Conservation (phyloP, 2,329 filamentous ascomycete species). For the Hymenoscyphus salicellus region DNA sequence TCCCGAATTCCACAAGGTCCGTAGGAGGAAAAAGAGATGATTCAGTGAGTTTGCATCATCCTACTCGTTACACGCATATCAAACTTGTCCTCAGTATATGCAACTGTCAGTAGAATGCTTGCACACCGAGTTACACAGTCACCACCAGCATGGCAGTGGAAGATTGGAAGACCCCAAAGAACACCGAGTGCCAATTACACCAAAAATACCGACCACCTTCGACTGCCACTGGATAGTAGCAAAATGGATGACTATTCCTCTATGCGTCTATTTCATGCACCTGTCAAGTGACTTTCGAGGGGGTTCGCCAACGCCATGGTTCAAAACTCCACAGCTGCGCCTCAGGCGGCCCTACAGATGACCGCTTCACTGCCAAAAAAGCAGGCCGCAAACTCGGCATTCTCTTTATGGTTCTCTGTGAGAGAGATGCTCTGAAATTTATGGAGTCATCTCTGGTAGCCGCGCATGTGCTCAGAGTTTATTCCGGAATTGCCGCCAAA, state of each 20-base stretch:
- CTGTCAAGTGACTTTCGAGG: conserved; percentile 7
- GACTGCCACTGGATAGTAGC: background rate
- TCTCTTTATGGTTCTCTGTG: background rate
- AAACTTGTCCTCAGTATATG: too few relatives aligned
- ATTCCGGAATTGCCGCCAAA: background rate
- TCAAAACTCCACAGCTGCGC: conserved; percentile 7
- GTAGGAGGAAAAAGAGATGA: background rate
- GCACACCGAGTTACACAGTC: conserved; percentile 9
- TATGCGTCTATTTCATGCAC: conserved; percentile 7
- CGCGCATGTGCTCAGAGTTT: background rate
- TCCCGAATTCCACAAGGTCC: background rate
- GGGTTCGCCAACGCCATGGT: background rate
- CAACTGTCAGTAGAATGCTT: background rate
- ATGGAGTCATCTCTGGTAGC: background rate
- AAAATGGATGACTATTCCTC: conserved; percentile 6
- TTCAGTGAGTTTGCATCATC: background rate
- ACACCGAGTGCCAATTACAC: background rate
- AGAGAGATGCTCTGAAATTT: background rate
- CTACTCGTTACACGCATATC: too few relatives aligned
- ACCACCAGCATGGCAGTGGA: background rate
- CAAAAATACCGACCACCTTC: background rate
- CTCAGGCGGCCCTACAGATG: conserved; percentile 7
- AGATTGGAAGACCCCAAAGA: background rate
- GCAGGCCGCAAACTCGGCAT: background rate
- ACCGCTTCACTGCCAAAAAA: conserved; percentile 4